These are phyloP conservation scores for Heterobasidion occidentale DNA, from an alignment of 1,284 basidiomycete species.

Conservation along the genomic window DNA sequence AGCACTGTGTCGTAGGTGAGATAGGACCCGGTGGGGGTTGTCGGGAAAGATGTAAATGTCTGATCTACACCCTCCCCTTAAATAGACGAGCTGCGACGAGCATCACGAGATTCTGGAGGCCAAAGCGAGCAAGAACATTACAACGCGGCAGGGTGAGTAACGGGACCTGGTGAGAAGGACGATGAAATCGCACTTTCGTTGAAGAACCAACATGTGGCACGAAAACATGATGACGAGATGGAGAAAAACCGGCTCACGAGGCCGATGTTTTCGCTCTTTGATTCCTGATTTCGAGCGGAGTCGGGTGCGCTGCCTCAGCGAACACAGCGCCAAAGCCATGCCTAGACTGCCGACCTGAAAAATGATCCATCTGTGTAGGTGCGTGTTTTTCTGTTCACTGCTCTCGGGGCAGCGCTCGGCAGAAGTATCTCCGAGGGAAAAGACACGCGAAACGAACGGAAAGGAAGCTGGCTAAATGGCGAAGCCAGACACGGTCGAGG, in stretches of 20 bases:
- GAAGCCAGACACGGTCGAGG: background rate
- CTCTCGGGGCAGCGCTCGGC: too few relatives aligned
- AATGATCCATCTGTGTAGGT: too few relatives aligned
- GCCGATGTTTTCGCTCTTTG: background rate
- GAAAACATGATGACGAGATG: background rate
- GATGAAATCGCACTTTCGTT: background rate
- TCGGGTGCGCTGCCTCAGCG: background rate
- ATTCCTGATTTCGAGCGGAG: background rate
- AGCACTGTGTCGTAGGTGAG: too few relatives aligned
- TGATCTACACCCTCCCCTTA: too few relatives aligned
- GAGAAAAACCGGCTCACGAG: background rate
- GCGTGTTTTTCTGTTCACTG: too few relatives aligned
- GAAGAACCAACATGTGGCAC: background rate
- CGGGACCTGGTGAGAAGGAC: background rate
- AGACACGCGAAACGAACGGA: background rate
- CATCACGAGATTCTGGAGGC: too few relatives aligned
- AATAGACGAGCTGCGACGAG: too few relatives aligned
- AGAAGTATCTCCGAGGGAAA: too few relatives aligned
- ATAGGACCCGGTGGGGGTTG: too few relatives aligned
- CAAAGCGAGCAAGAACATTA: too few relatives aligned
- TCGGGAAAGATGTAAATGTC: too few relatives aligned
- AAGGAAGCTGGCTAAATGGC: background rate
- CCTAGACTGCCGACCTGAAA: too few relatives aligned
- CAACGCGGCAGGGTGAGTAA: background rate
- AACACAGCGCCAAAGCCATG: background rate